These are phyloP conservation scores for Blumeriella jaapii DNA, from an alignment of 2,329 filamentous ascomycete species.

Conservation along the genomic window DNA sequence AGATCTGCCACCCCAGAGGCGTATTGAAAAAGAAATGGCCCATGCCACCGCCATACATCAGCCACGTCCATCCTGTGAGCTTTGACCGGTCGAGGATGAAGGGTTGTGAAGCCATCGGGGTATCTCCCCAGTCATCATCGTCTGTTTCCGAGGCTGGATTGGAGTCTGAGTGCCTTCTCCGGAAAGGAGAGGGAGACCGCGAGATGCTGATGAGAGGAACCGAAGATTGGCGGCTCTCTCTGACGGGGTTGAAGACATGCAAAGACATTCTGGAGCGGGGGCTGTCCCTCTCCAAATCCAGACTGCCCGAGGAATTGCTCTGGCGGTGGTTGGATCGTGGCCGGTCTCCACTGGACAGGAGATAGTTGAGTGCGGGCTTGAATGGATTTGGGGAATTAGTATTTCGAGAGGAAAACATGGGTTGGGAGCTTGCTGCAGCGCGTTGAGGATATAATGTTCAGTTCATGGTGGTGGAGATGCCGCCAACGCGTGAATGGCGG, in stretches of 20 bases:
- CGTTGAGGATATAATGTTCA: too few species aligned
- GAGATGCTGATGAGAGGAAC: slow-evolving; percentile 35
- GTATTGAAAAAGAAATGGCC: slow-evolving; percentile 37
- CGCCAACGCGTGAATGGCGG: too few species aligned
- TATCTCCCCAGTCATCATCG: slow-evolving; percentile 31
- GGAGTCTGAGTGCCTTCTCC: slow-evolving; percentile 32
- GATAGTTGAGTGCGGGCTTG: slow-evolving; percentile 30
- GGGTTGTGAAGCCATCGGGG: slow-evolving; percentile 27
- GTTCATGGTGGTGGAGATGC: background rate
- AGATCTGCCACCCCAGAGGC: slow-evolving; percentile 35
- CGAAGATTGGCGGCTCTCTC: slow-evolving; percentile 27
- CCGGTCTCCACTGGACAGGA: slow-evolving; percentile 20
- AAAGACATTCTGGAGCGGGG: slow-evolving; percentile 19
- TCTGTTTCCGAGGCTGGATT: slow-evolving; percentile 32
- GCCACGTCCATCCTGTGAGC: slow-evolving; percentile 25
- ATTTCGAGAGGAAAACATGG: slow-evolving; percentile 24
- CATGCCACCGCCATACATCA: slow-evolving; percentile 32
- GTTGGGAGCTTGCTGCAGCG: too few species aligned
- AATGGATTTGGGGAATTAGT: slow-evolving; percentile 27
- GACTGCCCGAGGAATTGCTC: slow-evolving; percentile 19
- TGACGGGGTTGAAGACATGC: slow-evolving; percentile 15
- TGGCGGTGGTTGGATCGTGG: slow-evolving; percentile 17
- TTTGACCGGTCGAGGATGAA: slow-evolving; percentile 21
- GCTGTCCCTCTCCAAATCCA: slow-evolving; percentile 18
- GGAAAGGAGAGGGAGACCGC: slow-evolving; percentile 33